A percentile compares a stretch with the other conserved stretches of the same genome.
These are phyloP conservation scores for Phytophthora brassicae DNA, from an alignment of 352 stramenopile genomes.

Conservation along the genomic window DNA sequence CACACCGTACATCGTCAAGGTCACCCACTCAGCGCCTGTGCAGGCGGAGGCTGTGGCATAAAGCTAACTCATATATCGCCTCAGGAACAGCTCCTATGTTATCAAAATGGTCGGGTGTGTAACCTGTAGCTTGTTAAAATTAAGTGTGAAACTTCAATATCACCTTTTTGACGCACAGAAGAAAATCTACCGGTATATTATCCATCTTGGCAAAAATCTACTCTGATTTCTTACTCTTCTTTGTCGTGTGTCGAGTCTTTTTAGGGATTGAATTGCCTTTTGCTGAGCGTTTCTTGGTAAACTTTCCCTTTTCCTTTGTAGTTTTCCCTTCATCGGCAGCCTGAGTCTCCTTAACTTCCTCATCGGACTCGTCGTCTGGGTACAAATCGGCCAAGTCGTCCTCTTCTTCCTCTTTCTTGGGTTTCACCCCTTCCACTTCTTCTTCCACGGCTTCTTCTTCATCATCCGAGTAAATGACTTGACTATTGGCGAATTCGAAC, in stretches of 20 bases:
- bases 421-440: slow-evolving; percentile 18
- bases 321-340: slow-evolving; percentile 25
- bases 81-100: slow-evolving; percentile 10
- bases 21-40: slow-evolving; percentile 60
- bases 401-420: slow-evolving; percentile 29
- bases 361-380: slow-evolving; percentile 45
- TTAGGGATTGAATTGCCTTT: slow-evolving; percentile 29
- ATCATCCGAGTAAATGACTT: slow-evolving; percentile 71
- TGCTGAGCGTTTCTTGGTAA: slow-evolving; percentile 45
- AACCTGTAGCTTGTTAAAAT: slow-evolving; percentile 30
- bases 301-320: slow-evolving; percentile 37
- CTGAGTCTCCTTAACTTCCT: slow-evolving; percentile 10
- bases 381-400: slow-evolving; percentile 73
- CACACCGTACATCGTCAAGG: slow-evolving; percentile 83
- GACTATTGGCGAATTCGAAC: slow-evolving; percentile 82
- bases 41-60: slow-evolving; percentile 40
- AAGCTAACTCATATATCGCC: slow-evolving; percentile 17
- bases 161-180: slow-evolving; percentile 26
- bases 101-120: slow-evolving; percentile 31
- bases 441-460: slow-evolving; percentile 46
- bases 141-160: slow-evolving; percentile 32
- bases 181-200: slow-evolving; percentile 39
- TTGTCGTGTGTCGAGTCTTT: slow-evolving; percentile 32
- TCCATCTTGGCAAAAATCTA: slow-evolving; percentile 13
- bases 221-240: slow-evolving; percentile 31